Base-by-base conservation (phyloP, 2,329 filamentous ascomycete species). In the Shiraia bambusicola region DNA sequence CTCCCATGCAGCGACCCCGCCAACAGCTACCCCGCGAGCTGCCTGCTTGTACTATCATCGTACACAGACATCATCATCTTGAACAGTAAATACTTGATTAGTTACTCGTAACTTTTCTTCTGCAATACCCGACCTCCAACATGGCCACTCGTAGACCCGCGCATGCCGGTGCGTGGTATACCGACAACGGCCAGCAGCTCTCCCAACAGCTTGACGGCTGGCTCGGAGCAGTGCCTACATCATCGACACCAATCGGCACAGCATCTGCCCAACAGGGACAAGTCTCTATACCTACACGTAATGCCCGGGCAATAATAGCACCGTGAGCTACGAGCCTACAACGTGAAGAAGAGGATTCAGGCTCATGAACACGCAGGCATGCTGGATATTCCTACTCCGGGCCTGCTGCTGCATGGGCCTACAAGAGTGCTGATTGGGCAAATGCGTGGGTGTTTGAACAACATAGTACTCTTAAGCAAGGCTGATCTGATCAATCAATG, bases 371-470 rank as follows among this genome's bases (percentile, higher is more conserved):
- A 49, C 45, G 53, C 58, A 96, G 92, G 47, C 93, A 98, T 69
- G 93, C 93, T 45, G 93, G 93, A 47, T 98, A 95, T 72, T 75
- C 81, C 2, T 97, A 92, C 75, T 98, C 93, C 3, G 93, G 93
- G 6, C 81, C 84, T 28, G 92, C 89, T 54, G 93, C 93, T 30
- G 93, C 91, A 30, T 97, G 89, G 84, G 93, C 93, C 7, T 98
- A 97, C 72, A 93, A 88, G 69, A 80, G 81, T 6, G 83, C 95
- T 35, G 90, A 97, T 66, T 78, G 97, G 41, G 84, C 82, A 45
- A 81, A 82, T 47, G 86, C 84, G 80, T 84, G 69, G 66, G 78
- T 67, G 16, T 24, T n/a, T 16, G 7, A 12, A 7, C 24, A 3
- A 10, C 9, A 12, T 11, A 16, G 17, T 9, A 17, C 19, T 22